Evolutionary conservation across 768 basidiomycete species (phyloP).

Genomic region (Crucibulum laeve): DNA sequence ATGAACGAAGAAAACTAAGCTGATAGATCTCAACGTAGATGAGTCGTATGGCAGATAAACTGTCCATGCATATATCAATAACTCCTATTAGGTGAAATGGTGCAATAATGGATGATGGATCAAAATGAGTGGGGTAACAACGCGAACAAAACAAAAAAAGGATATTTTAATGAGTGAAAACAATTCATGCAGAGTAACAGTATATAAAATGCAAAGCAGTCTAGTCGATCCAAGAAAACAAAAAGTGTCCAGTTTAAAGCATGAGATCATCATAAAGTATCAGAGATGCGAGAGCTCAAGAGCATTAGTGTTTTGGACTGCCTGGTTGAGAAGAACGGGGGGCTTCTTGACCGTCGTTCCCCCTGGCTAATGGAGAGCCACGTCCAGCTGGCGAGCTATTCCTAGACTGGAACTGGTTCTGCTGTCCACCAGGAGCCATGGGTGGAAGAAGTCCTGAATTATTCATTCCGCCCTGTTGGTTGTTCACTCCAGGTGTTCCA

Average conservation of each 20-base stretch:
- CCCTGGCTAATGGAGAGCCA: slow-evolving; percentile 47
- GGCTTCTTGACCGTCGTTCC: slow-evolving; percentile 17
- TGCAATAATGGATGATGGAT: too few relatives aligned
- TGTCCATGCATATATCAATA: not conserved
- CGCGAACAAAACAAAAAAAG: too few relatives aligned
- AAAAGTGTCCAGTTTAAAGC: not conserved
- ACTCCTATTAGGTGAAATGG: not conserved
- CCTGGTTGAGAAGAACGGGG: slow-evolving; percentile 18
- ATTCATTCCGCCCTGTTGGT: slow-evolving; percentile 16
- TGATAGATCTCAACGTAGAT: not conserved
- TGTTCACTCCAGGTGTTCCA: slow-evolving; percentile 11
- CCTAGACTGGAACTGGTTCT: slow-evolving; percentile 33
- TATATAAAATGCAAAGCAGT: too few relatives aligned
- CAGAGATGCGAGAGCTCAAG: too few relatives aligned
- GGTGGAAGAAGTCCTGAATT: slow-evolving; percentile 35
- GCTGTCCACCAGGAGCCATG: slow-evolving; percentile 19
- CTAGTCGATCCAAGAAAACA: too few relatives aligned
- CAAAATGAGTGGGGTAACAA: too few relatives aligned
- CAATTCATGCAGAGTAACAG: too few relatives aligned
- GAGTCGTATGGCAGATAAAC: not conserved
- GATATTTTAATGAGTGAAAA: too few relatives aligned
- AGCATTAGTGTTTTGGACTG: slow-evolving; percentile 15
- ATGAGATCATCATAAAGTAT: not conserved
- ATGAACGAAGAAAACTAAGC: not conserved
- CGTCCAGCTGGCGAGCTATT: slow-evolving; percentile 49